These are phyloP conservation scores for Phaeosphaeria sp. DNA, from an alignment of 2,329 filamentous ascomycete species.

Conservation along the genomic window DNA sequence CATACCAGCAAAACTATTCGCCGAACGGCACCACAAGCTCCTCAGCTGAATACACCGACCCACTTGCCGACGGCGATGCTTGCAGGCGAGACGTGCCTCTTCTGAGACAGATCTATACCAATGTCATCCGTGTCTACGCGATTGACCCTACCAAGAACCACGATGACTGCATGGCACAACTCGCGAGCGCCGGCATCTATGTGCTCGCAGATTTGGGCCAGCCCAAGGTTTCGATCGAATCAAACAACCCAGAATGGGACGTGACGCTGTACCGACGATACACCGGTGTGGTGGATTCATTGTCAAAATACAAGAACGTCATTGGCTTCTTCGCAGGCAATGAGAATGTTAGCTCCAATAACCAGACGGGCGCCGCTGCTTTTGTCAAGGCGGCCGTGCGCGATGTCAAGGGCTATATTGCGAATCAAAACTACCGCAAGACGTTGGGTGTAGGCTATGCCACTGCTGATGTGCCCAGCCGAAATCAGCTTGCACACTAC, in stretches of 20 bases:
- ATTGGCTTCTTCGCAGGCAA: conserved; percentile 99
- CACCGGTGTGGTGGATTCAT: conserved; percentile 78
- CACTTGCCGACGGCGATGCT: conserved; percentile 72
- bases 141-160: conserved; percentile 83
- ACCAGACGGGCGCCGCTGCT: conserved; percentile 87
- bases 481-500: conserved; percentile 83
- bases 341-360: conserved; percentile 86
- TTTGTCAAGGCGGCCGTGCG: conserved; percentile 98
- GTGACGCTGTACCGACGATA: conserved; percentile 80
- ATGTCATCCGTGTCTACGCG: conserved; percentile 89
- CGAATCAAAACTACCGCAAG: conserved; percentile 71
- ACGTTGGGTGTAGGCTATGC: conserved; percentile 90
- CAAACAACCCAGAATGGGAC: conserved; percentile 79
- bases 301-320: conserved; percentile 85
- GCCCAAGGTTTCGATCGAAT: conserved; percentile 75
- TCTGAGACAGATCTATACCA: conserved; percentile 80
- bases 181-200: conserved; percentile 89
- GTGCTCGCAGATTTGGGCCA: conserved; percentile 80
- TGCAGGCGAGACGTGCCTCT: conserved; percentile 89
- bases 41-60: conserved; percentile 73
- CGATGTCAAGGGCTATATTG: conserved; percentile 93
- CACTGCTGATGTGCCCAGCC: conserved; percentile 89
- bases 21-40: conserved; percentile 31
- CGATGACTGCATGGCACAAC: conserved; percentile 79
- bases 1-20: conserved; percentile 74